phyloP scores from a whole-genome alignment of 2,329 filamentous ascomycete genomes.

The Chrysoporthe austroafricana region DNA sequence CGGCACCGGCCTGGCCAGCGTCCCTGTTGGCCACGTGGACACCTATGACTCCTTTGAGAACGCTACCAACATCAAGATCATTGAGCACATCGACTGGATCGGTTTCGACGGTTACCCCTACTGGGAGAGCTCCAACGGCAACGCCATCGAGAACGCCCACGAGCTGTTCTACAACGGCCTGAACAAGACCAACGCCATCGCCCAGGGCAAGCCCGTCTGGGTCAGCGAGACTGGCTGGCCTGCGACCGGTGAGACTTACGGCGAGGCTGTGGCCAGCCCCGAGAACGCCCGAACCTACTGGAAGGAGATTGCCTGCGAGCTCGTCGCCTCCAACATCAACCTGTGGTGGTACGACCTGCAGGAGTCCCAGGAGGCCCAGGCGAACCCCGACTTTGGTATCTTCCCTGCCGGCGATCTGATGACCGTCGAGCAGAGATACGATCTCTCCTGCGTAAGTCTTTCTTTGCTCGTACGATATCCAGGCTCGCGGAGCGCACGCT shows the following conservation, averaged over 20 bases:
- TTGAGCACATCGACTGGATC: slow-evolving; percentile 66
- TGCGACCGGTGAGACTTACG: slow-evolving; percentile 20
- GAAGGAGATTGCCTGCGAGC: slow-evolving; percentile 26
- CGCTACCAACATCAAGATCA: slow-evolving; percentile 60
- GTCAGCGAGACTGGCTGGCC: slow-evolving; percentile 31
- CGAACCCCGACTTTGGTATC: slow-evolving; percentile 42
- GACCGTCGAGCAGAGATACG: slow-evolving; percentile 34
- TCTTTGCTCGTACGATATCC: background rate
- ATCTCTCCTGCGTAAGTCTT: slow-evolving; percentile 36
- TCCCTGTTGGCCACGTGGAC: slow-evolving; percentile 68
- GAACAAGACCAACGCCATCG: slow-evolving; percentile 48
- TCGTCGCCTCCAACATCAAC: slow-evolving; percentile 34
- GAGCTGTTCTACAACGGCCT: slow-evolving; percentile 58
- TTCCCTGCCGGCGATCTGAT: slow-evolving; percentile 40
- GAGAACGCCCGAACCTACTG: slow-evolving; percentile 29
- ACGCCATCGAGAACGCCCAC: slow-evolving; percentile 58
- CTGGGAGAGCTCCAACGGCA: slow-evolving; percentile 62
- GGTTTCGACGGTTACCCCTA: slow-evolving; percentile 70
- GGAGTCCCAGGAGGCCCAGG: slow-evolving; percentile 40
- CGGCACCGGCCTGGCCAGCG: slow-evolving; percentile 39
- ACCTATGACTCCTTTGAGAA: slow-evolving; percentile 69
- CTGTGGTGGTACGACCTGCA: slow-evolving; percentile 44
- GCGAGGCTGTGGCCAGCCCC: slow-evolving; percentile 21
- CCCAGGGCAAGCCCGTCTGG: slow-evolving; percentile 34
- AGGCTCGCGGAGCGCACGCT: background rate